Base-by-base conservation (phyloP, 768 basidiomycete species). In the Lentinula sp. region DNA sequence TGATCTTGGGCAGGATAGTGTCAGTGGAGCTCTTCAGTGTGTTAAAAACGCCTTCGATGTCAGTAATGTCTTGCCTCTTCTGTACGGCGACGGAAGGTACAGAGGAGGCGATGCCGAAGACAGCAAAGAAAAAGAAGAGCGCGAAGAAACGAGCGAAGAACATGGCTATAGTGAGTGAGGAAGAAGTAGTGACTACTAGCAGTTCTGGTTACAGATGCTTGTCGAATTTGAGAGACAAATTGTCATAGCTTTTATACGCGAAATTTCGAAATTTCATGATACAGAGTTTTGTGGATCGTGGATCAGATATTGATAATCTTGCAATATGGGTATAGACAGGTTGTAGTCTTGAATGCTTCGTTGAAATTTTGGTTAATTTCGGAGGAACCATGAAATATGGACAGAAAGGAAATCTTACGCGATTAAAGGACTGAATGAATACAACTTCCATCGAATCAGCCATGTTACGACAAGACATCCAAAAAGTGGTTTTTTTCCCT, bases 21-120 rank as follows among this genome's bases (percentile, higher is more conserved):
- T 56, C 28, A 4, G 55, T 56, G 12, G 55, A 56, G 9, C 55
- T 33, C 57, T 48, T 36, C 15, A 59, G 18, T 2, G 45, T 41
- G 37, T 37, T 59, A 15, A 59, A n/a, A n/a, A 59, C 32, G 13
- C 7, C 36, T 28, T 59, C 57, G 23, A 59, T 59, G 16, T 59
- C 57, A 13, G 57, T 37, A 12, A 20, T 59, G 57, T 41, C 37
- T 16, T 59, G 57, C 12, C 57, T 33, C 33, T 59, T 49, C 12
- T 23, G 33, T 33, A 50, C 23, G 4, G 57, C 45, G 33, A 10
- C 18, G 35, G 48, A 48, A 6, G 56, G 56, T 6, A 45, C 45
- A 43, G 56, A 57, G 42, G 56, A n/a, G 10, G 49, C 57, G n/a
- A 59, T 35, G 57, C 45, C 45, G 46, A 59, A 59, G 16, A 18